Base-by-base conservation (phyloP, 1,284 basidiomycete species). In the Somion occarium region DNA sequence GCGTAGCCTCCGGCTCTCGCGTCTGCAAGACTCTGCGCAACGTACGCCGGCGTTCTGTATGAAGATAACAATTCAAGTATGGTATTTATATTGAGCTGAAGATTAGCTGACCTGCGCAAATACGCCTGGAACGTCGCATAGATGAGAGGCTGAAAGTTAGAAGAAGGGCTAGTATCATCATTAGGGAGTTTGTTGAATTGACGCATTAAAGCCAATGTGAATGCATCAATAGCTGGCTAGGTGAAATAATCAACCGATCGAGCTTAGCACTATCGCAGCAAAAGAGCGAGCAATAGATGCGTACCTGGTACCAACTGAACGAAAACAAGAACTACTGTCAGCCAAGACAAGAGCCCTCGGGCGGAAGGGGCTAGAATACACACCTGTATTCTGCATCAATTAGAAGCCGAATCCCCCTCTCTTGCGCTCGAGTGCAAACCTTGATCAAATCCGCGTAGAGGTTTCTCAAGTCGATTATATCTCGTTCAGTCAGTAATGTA, bases 61-160 rank as follows among this genome's bases (percentile, higher is more conserved):
- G 37, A n/a, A n/a, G n/a, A n/a, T n/a, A n/a, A n/a, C n/a, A n/a
- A n/a, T n/a, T n/a, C n/a, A n/a, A n/a, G n/a, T 37, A 11, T 37
- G 34, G 34, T 37, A 37, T 9, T 11, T 37, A 37, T n/a, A 11
- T 11, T 37, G 9, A 9, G 9, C n/a, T 9, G 34, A 9, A 37
- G 11, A 9, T 11, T 9, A n/a, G 34, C 34, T 37, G 9, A 80
- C 86, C 88, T 79, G 46, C 80, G 79, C 22, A 94, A 78, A 69
- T 95, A 95, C 0, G 89, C 85, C 65, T 95, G 92, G 69, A 85
- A 93, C 0, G 92, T 95, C 3, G 80, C 85, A 66, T 92, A 91
- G 1, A 90, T 67, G 4, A 90, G 69, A 0, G 88, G 89, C 50
- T 83, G 82, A 3, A 79, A 67, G 5, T 49, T 2, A 49, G 38